Percentiles rank a stretch among this genome's conserved stretches.
phyloP scores from a whole-genome alignment of 108 stramenopile species.

The Hondaea fermentalgiana region DNA sequence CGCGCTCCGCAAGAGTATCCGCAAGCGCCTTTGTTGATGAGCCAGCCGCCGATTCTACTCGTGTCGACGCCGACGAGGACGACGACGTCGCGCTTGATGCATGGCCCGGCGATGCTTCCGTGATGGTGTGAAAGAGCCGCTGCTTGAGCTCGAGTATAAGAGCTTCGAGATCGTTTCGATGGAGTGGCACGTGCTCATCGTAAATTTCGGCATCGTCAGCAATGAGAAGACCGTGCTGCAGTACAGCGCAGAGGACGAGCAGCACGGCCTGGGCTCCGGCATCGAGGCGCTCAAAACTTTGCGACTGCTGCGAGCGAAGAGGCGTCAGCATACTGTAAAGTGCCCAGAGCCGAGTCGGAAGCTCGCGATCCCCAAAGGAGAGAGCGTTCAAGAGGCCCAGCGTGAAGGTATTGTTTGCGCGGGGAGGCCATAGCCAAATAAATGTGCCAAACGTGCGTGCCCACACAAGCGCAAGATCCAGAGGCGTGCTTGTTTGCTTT shows the following conservation, averaged over 20 bases:
- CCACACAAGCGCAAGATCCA: neutral
- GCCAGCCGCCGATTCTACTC: too few relatives aligned
- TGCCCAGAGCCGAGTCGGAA: neutral
- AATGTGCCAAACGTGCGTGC: neutral
- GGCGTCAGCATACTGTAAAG: neutral
- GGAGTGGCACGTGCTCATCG: constrained; percentile 67
- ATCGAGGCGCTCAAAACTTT: neutral
- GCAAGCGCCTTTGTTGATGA: too few relatives aligned
- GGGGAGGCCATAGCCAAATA: neutral
- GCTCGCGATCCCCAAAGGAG: neutral
- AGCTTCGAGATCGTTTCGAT: constrained; percentile 64
- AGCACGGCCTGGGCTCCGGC: neutral
- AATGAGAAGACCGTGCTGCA: constrained; percentile 51
- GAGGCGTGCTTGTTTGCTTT: neutral
- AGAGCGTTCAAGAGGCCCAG: neutral
- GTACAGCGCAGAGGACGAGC: neutral
- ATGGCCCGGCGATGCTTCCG: neutral
- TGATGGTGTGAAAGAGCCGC: constrained; percentile 53
- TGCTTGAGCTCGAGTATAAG: constrained; percentile 65
- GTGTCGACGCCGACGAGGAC: too few relatives aligned
- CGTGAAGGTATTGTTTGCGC: neutral
- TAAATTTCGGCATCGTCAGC: constrained; percentile 78
- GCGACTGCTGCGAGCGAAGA: neutral
- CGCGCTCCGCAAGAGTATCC: neutral
- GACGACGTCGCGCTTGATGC: neutral